phyloP scores from a whole-genome alignment of 805 yeast species.

The Sugiyamaella floridensis region DNA sequence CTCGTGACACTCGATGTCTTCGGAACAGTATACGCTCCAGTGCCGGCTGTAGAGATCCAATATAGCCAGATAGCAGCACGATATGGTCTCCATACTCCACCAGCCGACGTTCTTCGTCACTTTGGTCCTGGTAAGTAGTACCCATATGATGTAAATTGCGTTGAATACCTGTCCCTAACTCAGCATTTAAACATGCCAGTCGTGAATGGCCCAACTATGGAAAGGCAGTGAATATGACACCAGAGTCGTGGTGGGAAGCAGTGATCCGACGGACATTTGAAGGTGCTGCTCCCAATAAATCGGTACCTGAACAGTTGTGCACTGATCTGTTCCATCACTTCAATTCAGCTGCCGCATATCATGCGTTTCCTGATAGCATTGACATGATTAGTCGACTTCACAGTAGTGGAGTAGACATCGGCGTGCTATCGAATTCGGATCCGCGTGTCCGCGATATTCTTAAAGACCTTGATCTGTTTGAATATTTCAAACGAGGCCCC shows the following conservation, averaged over 20 bases:
- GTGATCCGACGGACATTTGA: constrained; percentile 3
- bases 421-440: constrained; percentile 19
- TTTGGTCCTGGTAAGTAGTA: constrained; percentile 12
- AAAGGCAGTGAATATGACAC: constrained; percentile 6
- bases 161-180: neutral
- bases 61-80: constrained; percentile 9
- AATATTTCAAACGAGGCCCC: neutral
- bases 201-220: constrained; percentile 18
- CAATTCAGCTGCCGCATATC: constrained; percentile 12
- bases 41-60: constrained; percentile 14
- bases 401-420: constrained; percentile 4
- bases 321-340: constrained; percentile 16
- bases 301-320: constrained; percentile 2
- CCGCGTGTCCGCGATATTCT: constrained; percentile 15
- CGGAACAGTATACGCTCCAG: constrained; percentile 18
- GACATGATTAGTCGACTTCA: constrained; percentile 2
- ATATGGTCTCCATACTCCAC: constrained; percentile 10
- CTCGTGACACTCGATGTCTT: constrained; percentile 22
- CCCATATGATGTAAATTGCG: neutral
- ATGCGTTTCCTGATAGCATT: constrained; percentile 14
- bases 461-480: constrained; percentile 7
- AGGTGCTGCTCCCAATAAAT: constrained; percentile 1
- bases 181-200: constrained; percentile 12
- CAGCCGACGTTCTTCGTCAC: constrained; percentile 2
- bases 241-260: constrained; percentile 16